A percentile compares a stretch with the other conserved stretches of the same genome.
Evolutionary conservation across 208 protist genomes (phyloP).

Genomic region (Wallacemonas sp.): DNA sequence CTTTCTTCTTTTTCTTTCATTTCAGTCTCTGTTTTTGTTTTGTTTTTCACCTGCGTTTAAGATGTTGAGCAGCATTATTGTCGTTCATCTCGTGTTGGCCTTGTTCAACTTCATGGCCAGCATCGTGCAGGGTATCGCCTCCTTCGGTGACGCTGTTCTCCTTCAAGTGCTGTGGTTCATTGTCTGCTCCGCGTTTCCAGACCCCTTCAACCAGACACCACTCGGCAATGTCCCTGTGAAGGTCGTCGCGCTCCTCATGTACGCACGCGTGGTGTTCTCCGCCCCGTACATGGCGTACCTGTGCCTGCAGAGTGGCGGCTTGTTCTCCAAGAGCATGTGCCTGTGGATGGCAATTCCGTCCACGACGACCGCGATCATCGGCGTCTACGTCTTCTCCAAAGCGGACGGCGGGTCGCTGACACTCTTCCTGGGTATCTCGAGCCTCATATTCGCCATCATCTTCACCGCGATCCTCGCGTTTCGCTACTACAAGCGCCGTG

Average conservation of each 20-base stretch:
- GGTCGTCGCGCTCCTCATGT: slow-evolving; percentile 39
- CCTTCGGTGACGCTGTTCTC: slow-evolving; percentile 46
- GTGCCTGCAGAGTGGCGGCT: slow-evolving; percentile 22
- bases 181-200: slow-evolving; percentile 20
- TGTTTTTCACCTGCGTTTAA: not conserved
- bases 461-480: slow-evolving; percentile 28
- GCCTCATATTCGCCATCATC: slow-evolving; percentile 35
- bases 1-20: not conserved
- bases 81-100: slow-evolving; percentile 25
- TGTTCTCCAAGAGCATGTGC: slow-evolving; percentile 41
- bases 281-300: slow-evolving; percentile 31
- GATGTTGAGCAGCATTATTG: slow-evolving; percentile 9
- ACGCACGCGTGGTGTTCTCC: slow-evolving; percentile 36
- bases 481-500: slow-evolving; percentile 14
- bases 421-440: slow-evolving; percentile 39
- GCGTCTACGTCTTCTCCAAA: slow-evolving; percentile 27
- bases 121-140: slow-evolving; percentile 35
- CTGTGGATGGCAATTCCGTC: slow-evolving; percentile 45
- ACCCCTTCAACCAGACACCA: slow-evolving; percentile 30
- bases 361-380: slow-evolving; percentile 23
- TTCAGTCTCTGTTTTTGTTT: not conserved
- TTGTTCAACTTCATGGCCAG: slow-evolving; percentile 36
- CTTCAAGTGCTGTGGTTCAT: slow-evolving; percentile 44
- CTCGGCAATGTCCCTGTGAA: slow-evolving; percentile 35
- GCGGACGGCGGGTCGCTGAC: slow-evolving; percentile 23